Evolutionary conservation across 2,329 filamentous ascomycete genomes (phyloP), one percentile per base, ranked within the genome.

Genomic region (Dactylellina sp.): DNA sequence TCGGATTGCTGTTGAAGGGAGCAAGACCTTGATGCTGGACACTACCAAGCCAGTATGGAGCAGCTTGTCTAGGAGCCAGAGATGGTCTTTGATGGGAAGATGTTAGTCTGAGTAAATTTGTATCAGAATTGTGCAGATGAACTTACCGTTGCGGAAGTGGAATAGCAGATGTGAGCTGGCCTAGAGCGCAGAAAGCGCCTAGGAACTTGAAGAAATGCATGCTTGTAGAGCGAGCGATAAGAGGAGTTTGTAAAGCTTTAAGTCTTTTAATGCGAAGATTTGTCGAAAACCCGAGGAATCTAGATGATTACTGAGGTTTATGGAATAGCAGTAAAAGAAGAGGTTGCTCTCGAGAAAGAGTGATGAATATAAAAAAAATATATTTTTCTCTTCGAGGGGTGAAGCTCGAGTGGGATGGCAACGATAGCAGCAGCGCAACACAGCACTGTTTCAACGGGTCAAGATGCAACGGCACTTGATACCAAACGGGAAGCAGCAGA

Each of bases 21-120:
- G 83, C 82, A 66, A 82, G 70, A 11, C 83, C 83, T 75, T 83
- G 81, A 75, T 84, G 78, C n/a, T 79, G 66, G 49, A 82, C 80
- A 18, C 77, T 75, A 71, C 80, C 80, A 63, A 80, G 79, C 80
- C 80, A 81, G 42, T 63, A 78, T 14, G 70, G 39, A 35, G 70
- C 28, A 5, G 28, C 55, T 20, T 72, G 61, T 28, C 60, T 32
- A 16, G 60, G 44, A 37, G 18, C 44, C 22, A 72, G 14, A 1
- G 57, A 64, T 16, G 59, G n/a, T 46, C 68, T 72, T 25, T 64
- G 20, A 32, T 4, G 24, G 44, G 11, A 25, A 5, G 1, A 49
- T 57, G 11, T 71, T 35, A 71, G 50, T 35, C 1, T 47, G 14
- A n/a, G 2, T 22, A 16, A 20, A n/a, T 5, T 39, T 5, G 20